Evolutionary conservation across 306 rosid species (phyloP), one percentile per base, ranked within the genome.

Genomic region (Chamaecrista fasciculata): DNA sequence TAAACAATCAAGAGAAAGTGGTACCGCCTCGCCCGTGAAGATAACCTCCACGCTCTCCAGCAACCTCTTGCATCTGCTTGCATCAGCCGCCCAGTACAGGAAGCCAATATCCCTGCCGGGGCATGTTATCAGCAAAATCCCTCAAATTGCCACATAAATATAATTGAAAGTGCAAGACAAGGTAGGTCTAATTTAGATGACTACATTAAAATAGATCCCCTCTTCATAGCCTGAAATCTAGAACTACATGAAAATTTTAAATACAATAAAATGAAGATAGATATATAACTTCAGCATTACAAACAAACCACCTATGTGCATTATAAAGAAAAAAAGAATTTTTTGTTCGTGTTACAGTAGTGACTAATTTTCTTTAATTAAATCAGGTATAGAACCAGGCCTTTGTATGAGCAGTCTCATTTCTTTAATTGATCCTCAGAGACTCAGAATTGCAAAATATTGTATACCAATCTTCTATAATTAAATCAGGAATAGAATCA

Each of bases 1-100:
- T 15, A 74, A 50, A 55, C 21, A 29, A 60, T 59, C 66, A 72
- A 52, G 63, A 42, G 64, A 61, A 72, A 65, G 72, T 26, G 67
- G 34, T 88, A 93, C 98, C 98, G 91, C 98, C 98, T 57, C 98
- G 96, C 19, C 98, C 98, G 70, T 93, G 98, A 79, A 94, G 96
- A 79, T 90, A 94, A 62, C 98, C 98, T 64, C 98, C 98, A 70
- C 98, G 93, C 79, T 90, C 98, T 77, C 98, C 98, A 55, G 98
- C 96, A 80, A 94, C 98, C 81, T 94, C 98, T 84, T 94, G 98
- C 98, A 94, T 94, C 96, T 94, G 97, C 81, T 78, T 78, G 81
- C 76, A 85, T 90, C 80, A 87, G 52, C 80, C 83, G 69, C 82
- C 93, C 96, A 62, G 72, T 77, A 83, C 83, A 82, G 83, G 80